Conservation (phyloP, 1,284 basidiomycete species). For the Cystobasidium sp. region DNA sequence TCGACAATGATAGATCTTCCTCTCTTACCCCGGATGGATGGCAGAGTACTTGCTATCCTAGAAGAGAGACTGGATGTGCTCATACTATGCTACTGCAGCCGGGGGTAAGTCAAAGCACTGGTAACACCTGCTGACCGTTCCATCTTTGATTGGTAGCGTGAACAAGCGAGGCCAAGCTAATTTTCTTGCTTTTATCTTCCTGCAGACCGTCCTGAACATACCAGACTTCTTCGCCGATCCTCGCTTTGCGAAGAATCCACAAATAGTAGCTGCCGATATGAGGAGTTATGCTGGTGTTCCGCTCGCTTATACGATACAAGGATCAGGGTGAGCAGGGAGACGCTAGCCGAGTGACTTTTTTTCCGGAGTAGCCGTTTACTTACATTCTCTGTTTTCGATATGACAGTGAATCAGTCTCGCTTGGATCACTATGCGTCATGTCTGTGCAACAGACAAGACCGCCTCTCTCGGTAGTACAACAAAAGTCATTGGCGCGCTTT, state of each 20-base stretch:
- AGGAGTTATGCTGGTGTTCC: slow-evolving; percentile 21
- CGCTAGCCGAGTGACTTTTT: no score
- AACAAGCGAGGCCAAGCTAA: no score
- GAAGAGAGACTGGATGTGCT: slow-evolving; percentile 24
- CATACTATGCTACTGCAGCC: slow-evolving; percentile 34
- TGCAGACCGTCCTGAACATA: slow-evolving; percentile 19
- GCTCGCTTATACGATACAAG: not conserved
- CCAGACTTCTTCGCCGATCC: slow-evolving; percentile 13
- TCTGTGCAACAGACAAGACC: not conserved
- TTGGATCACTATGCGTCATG: slow-evolving; percentile 22
- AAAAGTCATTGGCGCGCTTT: slow-evolving; percentile 4
- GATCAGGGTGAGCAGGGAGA: slow-evolving; percentile 20
- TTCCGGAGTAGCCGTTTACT: not conserved
- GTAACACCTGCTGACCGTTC: no score
- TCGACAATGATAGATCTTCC: slow-evolving; percentile 30
- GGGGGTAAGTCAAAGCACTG: not conserved
- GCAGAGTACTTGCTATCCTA: slow-evolving; percentile 2
- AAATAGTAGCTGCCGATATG: slow-evolving; percentile 1
- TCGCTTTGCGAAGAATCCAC: slow-evolving; percentile 15
- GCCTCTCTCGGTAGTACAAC: not conserved
- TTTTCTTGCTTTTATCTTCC: not conserved
- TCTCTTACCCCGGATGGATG: slow-evolving; percentile 14
- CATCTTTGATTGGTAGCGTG: not conserved
- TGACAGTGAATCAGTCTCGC: not conserved
- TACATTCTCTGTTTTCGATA: not conserved